These are phyloP conservation scores for Daldinia sp. DNA, from an alignment of 2,329 filamentous ascomycete genomes.

Conservation along the genomic window DNA sequence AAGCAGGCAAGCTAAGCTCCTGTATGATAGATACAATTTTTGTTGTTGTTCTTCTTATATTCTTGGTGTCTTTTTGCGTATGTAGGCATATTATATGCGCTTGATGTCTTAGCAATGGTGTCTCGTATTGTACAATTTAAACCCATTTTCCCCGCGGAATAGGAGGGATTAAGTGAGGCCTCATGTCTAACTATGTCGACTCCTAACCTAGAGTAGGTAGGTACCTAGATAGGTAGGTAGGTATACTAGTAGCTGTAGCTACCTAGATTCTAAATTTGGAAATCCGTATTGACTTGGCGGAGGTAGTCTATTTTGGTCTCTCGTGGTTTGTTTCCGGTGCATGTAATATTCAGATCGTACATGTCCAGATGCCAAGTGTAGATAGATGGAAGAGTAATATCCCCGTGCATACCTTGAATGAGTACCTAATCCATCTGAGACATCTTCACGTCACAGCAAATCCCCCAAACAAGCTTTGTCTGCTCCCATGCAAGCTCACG, in stretches of 20 bases:
- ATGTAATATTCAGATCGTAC: slow-evolving; percentile 1
- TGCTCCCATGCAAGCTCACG: not conserved
- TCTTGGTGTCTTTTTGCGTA: slow-evolving; percentile 21
- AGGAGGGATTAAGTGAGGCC: not conserved
- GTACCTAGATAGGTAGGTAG: not conserved
- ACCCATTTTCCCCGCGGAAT: slow-evolving; percentile 9
- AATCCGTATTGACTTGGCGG: not conserved
- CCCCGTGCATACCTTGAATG: not conserved
- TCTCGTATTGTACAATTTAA: slow-evolving; percentile 26
- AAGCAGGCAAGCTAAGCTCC: slow-evolving; percentile 22
- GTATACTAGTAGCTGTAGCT: not conserved
- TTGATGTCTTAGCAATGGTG: slow-evolving; percentile 2
- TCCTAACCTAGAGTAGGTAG: not conserved
- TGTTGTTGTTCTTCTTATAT: not conserved
- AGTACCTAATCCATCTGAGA: not conserved
- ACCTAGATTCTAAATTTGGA: not conserved
- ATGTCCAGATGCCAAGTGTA: not conserved
- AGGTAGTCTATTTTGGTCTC: not conserved
- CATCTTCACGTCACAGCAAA: not conserved
- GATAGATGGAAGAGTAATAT: not conserved
- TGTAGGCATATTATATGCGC: slow-evolving; percentile 4
- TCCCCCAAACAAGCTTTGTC: not conserved
- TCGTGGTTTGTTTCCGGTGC: not conserved
- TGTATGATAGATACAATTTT: slow-evolving; percentile 27
- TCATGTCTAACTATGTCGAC: not conserved